Evolutionary conservation across 345 rosid genomes (phyloP), one percentile per base, ranked within the genome.

Genomic region (Salix viminalis): DNA sequence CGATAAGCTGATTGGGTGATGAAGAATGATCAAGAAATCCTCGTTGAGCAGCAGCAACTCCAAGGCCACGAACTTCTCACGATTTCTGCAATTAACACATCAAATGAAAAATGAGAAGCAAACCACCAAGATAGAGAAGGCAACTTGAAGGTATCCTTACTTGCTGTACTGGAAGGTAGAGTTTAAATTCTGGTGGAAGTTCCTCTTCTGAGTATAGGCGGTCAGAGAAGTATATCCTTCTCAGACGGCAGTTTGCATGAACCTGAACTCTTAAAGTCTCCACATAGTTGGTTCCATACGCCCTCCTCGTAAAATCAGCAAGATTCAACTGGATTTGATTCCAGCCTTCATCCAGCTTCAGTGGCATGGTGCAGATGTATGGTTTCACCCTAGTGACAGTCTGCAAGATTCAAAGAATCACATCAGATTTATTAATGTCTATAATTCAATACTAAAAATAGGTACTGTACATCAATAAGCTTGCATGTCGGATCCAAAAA

Each of bases 341-440:
- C 96, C 99, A 96, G 21, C 96, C 99, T 11, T 93, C 98, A 44
- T 96, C 98, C 97, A 96, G 77, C 90, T 88, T 92, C 83, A 96
- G 73, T 30, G 99, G 97, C 98, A 91, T 91, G 56, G 98, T 93
- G 84, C 98, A 93, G 21, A 93, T 92, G 84, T 90, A 96, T 37
- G 99, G 98, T 84, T 96, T 93, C 69, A 93, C 98, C 78, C 96
- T 88, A 76, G 98, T 92, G 39, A 96, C 89, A 76, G 97, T 80
- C 99, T 93, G 71, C 67, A 82, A 82, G 13, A 39, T 32, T 30
- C 2, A 26, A 67, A 13, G 50, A 34, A 39, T 54, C 44, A 46
- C 44, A 72, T 44, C 75, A 77, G 16, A 3, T 2, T 4, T 28
- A 2, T 4, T 28, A 2, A 41, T 2, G 21, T 42, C 19, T 30